Evolutionary conservation across 1,284 basidiomycete genomes (phyloP).

Genomic region (Lignosus rhinocerotis): DNA sequence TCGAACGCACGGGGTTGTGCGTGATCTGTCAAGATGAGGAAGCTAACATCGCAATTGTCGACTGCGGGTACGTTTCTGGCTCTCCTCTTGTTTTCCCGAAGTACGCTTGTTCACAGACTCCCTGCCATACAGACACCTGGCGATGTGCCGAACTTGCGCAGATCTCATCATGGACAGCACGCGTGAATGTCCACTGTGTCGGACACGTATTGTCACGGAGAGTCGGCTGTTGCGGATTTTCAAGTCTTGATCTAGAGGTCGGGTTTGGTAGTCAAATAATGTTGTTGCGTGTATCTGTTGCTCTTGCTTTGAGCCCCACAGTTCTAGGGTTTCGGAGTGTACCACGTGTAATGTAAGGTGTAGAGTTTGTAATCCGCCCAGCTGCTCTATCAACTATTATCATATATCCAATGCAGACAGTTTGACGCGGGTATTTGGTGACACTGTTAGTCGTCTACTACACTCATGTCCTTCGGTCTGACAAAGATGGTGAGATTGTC

Average conservation of each 20-base stretch:
- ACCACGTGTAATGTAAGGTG: not conserved
- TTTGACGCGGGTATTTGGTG: too few relatives aligned
- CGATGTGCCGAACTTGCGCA: conserved; percentile 82
- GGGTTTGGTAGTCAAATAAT: too few relatives aligned
- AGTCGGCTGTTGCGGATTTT: conserved; percentile 80
- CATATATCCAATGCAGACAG: too few relatives aligned
- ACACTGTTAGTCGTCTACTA: too few relatives aligned
- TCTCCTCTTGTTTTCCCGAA: not conserved
- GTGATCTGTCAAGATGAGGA: conserved; percentile 91
- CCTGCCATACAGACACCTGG: conserved; percentile 60
- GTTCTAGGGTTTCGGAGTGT: not conserved
- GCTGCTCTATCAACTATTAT: too few relatives aligned
- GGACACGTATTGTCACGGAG: conserved; percentile 84
- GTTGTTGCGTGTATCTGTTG: not conserved
- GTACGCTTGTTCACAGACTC: not conserved
- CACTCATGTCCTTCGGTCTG: too few relatives aligned
- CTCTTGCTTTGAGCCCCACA: not conserved
- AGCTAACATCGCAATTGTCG: conserved; percentile 88
- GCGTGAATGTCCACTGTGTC: conserved; percentile 82
- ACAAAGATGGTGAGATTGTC: too few relatives aligned
- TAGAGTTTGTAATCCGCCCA: too few relatives aligned
- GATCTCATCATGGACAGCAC: conserved; percentile 81
- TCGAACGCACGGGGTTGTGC: conserved; percentile 76
- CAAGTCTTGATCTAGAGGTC: conserved; percentile 47
- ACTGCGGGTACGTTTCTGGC: conserved; percentile 73